Conservation (phyloP, 2,329 filamentous ascomycete species). For the Zelopaecilomyces penicillatus region DNA sequence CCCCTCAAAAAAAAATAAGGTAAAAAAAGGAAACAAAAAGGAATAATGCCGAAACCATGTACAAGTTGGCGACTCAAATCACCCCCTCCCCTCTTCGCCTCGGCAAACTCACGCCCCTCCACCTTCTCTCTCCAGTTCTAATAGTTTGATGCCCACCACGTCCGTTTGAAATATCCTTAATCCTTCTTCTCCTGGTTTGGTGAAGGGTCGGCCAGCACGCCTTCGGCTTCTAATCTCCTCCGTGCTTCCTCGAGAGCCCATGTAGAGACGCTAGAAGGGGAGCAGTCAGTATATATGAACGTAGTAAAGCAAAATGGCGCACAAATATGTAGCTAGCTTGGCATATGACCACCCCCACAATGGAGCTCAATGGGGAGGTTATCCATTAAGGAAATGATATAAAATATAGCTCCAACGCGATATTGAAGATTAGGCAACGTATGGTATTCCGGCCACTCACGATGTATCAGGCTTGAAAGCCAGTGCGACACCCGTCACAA, state of each 20-base stretch:
- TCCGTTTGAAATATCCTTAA: slow-evolving; percentile 13
- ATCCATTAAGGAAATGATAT: background rate
- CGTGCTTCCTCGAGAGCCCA: slow-evolving; percentile 98
- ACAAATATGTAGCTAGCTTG: background rate
- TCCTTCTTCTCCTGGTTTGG: slow-evolving; percentile 45
- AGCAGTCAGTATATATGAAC: too few relatives aligned
- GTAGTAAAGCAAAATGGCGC: too few relatives aligned
- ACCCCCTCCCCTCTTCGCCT: slow-evolving; percentile 10
- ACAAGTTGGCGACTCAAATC: slow-evolving; percentile 18
- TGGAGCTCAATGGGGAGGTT: background rate
- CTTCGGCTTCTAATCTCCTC: slow-evolving; percentile 89
- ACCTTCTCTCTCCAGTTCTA: slow-evolving; percentile 11
- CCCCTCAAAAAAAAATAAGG: slow-evolving; percentile 6
- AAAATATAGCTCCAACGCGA: too few relatives aligned
- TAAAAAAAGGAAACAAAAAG: slow-evolving; percentile 11
- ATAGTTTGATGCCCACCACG: background rate
- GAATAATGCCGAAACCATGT: slow-evolving; percentile 25
- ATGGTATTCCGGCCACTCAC: slow-evolving; percentile 51
- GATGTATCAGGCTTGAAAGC: slow-evolving; percentile 98
- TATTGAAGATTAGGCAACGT: background rate
- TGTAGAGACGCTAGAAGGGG: slow-evolving; percentile 74
- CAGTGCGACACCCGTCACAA: slow-evolving; percentile 69
- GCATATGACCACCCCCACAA: background rate
- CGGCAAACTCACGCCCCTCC: slow-evolving; percentile 4
- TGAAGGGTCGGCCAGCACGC: slow-evolving; percentile 73